Evolutionary conservation across 306 rosid species (phyloP).

Genomic region (Cucurbita maxima): DNA sequence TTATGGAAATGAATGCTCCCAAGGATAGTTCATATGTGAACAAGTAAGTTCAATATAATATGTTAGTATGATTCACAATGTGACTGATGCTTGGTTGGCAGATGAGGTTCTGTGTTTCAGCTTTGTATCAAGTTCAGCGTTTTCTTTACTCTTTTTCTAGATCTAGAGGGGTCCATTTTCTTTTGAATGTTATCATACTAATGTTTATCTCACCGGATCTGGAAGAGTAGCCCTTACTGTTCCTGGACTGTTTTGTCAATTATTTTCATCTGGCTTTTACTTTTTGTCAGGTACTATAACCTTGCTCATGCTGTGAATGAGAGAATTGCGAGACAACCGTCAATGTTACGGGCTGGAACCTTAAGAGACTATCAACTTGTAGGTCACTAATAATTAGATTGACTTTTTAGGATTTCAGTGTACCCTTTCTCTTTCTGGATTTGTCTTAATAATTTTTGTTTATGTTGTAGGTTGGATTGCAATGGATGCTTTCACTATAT

Average conservation of each 20-base stretch:
- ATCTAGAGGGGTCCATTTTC: background rate
- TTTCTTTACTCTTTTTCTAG: background rate
- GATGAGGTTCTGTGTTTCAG: background rate
- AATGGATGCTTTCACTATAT: conserved; percentile 98
- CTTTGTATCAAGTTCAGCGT: background rate
- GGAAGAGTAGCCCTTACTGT: background rate
- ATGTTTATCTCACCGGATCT: background rate
- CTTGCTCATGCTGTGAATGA: conserved; percentile 98
- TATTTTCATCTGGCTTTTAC: conserved; percentile 4
- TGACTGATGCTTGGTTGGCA: background rate
- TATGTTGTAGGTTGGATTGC: conserved; percentile 76
- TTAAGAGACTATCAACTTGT: conserved; percentile 98
- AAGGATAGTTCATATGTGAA: conserved; percentile 71
- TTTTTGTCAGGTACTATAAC: conserved; percentile 62
- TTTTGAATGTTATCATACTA: background rate
- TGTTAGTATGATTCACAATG: conserved; percentile 7
- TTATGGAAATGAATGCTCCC: conserved; percentile 93
- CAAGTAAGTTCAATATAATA: conserved; percentile 43
- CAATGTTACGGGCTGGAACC: conserved; percentile 84
- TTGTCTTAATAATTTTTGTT: conserved; percentile 1
- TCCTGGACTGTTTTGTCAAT: background rate
- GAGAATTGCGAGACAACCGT: conserved; percentile 72
- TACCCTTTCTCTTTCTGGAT: background rate
- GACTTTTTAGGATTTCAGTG: conserved; percentile 1
- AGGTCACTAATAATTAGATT: conserved; percentile 22